Conservation (phyloP, 1,284 basidiomycete genomes). For the Porodaedalea pini region DNA sequence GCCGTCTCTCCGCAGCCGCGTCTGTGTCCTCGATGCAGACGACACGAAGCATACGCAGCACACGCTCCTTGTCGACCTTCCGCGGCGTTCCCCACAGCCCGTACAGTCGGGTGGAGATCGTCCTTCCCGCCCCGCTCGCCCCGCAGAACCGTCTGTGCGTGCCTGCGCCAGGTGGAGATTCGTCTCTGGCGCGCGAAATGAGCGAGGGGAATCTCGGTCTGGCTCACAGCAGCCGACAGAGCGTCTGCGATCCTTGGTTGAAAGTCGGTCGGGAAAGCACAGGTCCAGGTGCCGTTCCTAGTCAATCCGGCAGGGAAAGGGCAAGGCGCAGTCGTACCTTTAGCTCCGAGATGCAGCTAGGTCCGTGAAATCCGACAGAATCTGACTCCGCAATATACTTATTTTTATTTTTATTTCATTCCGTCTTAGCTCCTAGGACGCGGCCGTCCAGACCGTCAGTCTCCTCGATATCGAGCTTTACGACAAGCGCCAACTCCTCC, state of each 20-base stretch:
- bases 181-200: neutral
- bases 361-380: neutral
- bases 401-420: neutral
- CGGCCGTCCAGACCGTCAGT: conserved; percentile 4
- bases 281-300: neutral
- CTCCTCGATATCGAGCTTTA: conserved; percentile 10
- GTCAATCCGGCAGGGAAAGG: neutral
- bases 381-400: neutral
- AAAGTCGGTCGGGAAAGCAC: conserved; percentile 9
- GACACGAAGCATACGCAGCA: conserved; percentile 31
- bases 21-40: conserved; percentile 41
- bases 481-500: neutral
- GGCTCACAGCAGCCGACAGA: conserved; percentile 6
- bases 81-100: conserved; percentile 50
- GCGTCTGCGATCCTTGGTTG: conserved; percentile 18
- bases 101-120: conserved; percentile 53
- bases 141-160: conserved; percentile 31
- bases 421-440: neutral
- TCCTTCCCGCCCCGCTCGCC: conserved; percentile 55
- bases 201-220: neutral
- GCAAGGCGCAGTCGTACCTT: neutral
- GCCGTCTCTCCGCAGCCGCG: conserved; percentile 24
- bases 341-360: conserved; percentile 7
- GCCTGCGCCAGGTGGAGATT: neutral
- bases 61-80: conserved; percentile 28